Percentiles rank a stretch among this genome's conserved stretches.
These are phyloP conservation scores for Tylopilus plumbeoviolaceoides DNA, from an alignment of 768 basidiomycete species.

Conservation along the genomic window DNA sequence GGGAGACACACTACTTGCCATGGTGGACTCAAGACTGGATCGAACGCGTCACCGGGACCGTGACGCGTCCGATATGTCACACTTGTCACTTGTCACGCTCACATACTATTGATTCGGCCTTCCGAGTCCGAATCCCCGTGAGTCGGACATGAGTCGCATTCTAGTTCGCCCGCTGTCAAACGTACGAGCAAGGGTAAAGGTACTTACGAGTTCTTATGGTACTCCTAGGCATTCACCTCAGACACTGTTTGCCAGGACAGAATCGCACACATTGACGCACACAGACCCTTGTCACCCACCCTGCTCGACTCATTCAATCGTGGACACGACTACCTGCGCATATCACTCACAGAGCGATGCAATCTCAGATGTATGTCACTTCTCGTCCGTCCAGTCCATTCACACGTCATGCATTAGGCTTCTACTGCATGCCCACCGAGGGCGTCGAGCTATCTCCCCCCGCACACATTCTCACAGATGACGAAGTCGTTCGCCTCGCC, in stretches of 20 bases:
- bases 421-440: conserved; percentile 88
- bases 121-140: no score
- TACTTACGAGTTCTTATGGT: neutral
- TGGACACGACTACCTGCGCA: conserved; percentile 82
- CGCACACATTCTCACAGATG: conserved; percentile 65
- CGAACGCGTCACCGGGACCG: conserved; percentile 20
- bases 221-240: neutral
- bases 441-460: conserved; percentile 73
- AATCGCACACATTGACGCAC: conserved; percentile 52
- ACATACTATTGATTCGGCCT: no score
- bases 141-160: conserved; percentile 7
- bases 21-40: conserved; percentile 10
- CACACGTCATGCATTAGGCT: conserved; percentile 44
- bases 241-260: conserved; percentile 38
- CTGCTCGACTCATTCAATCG: conserved; percentile 66
- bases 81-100: neutral
- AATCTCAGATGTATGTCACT: conserved; percentile 70
- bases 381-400: neutral
- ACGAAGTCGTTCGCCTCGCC: conserved; percentile 71
- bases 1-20: conserved; percentile 19
- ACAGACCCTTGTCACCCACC: conserved; percentile 44
- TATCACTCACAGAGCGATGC: conserved; percentile 82
- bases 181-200: conserved; percentile 21
- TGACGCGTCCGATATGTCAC: conserved; percentile 22
- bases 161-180: conserved; percentile 10